phyloP scores from a whole-genome alignment of 1,139 yeast species.

The Scheffersomyces titani region DNA sequence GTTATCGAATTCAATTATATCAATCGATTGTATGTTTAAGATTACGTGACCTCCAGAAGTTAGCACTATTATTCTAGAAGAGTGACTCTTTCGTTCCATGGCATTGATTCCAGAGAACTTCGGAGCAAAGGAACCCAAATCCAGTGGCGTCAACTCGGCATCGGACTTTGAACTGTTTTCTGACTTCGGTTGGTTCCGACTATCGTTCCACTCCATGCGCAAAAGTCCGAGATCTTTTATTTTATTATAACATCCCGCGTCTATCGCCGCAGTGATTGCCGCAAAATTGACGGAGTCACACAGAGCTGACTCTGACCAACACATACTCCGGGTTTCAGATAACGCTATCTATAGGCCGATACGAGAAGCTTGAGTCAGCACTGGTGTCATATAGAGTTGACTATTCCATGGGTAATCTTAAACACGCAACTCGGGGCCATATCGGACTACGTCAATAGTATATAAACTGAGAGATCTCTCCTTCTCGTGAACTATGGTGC shows the following conservation, averaged over 20 bases:
- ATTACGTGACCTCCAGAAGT: not conserved
- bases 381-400: not conserved
- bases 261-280: conserved; percentile 1
- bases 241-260: not conserved
- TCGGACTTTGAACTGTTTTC: not conserved
- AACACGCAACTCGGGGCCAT: not conserved
- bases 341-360: not conserved
- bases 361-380: not conserved
- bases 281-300: not conserved
- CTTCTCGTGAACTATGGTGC: not conserved
- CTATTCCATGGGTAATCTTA: not conserved
- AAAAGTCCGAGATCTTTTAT: not conserved
- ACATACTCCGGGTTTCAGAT: not conserved
- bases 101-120: not conserved
- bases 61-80: no score
- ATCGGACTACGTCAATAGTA: not conserved
- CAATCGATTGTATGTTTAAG: not conserved
- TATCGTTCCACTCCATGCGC: not conserved
- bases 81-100: not conserved
- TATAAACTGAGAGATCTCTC: not conserved
- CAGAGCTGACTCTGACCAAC: not conserved
- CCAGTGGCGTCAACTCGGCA: not conserved
- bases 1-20: not conserved
- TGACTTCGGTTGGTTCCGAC: not conserved
- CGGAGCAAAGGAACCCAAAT: not conserved